Evolutionary conservation across 1,284 basidiomycete species (phyloP), one percentile per base, ranked within the genome.

Genomic region (Ustilago hordei): DNA sequence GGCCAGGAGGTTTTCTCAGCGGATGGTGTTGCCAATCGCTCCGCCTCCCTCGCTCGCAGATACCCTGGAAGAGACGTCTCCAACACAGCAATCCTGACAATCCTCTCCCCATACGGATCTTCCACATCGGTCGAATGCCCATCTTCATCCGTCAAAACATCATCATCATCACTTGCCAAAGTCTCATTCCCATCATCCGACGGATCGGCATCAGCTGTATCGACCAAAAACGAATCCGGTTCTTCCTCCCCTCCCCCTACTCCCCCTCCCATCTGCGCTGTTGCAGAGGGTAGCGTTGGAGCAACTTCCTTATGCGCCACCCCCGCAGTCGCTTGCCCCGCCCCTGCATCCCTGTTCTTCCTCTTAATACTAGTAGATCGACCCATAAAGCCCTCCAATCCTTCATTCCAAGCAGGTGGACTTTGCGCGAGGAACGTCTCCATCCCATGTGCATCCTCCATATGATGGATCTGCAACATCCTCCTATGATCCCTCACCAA

Each of bases 401-500:
- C 87, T 35, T 87, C 87, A 61, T 89, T 88, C 88, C 88, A 89
- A 0, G 88, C 87, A 0, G 88, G 88, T 6, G 88, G 88, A 8
- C 88, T 88, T 15, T 87, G 87, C 3, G 88, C 87, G 58, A 89
- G 81, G 78, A 89, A 89, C 43, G 87, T 87, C 62, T 88, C 87
- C 87, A 89, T 88, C 17, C 87, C 88, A 11, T 79, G 75, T 38
- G 66, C 74, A 15, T 81, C 77, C 54, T 78, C 78, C 69, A 75
- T 67, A 53, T 75, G 79, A 47, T 73, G 68, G 85, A 93, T 93
- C 85, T 92, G 91, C n/a, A 95, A 91, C 69, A 93, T 90, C 50
- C 95, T 88, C 80, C 91, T 90, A 87, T 96, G 95, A 85, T 98
- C 96, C 60, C 95, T 89, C 61, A 97, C 89, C 2, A 98, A 89